phyloP scores from a whole-genome alignment of 805 yeast species.

The Isabelozyma gotoi region DNA sequence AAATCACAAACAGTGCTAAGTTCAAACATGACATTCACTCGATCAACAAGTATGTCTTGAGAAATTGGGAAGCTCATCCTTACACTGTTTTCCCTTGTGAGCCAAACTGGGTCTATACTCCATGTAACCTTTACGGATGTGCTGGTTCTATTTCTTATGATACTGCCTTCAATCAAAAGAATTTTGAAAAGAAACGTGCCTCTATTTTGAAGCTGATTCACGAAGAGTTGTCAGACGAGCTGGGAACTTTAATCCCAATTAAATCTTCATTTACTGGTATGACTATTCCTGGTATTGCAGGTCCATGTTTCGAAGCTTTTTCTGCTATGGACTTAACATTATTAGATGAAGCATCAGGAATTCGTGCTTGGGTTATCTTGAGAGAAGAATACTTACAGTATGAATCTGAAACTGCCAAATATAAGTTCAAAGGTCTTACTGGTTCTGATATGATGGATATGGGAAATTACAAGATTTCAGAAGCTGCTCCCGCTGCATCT shows the following conservation, averaged over 20 bases:
- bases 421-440: slow-evolving; percentile 3
- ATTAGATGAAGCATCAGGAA: slow-evolving; percentile 6
- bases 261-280: slow-evolving; percentile 9
- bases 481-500: slow-evolving; percentile 6
- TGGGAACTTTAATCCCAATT: slow-evolving; percentile 7
- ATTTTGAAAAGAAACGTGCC: slow-evolving; percentile 6
- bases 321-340: slow-evolving; percentile 6
- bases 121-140: slow-evolving; percentile 7
- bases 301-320: slow-evolving; percentile 6
- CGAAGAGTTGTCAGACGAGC: slow-evolving; percentile 8
- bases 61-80: slow-evolving; percentile 8
- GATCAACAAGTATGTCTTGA: slow-evolving; percentile 7
- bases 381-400: slow-evolving; percentile 6
- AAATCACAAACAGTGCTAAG: slow-evolving; percentile 5
- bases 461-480: slow-evolving; percentile 6
- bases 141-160: slow-evolving; percentile 7
- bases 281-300: slow-evolving; percentile 8
- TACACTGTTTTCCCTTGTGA: slow-evolving; percentile 8
- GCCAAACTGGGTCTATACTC: slow-evolving; percentile 8
- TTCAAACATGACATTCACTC: slow-evolving; percentile 9
- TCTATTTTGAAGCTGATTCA: slow-evolving; percentile 4
- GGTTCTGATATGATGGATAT: slow-evolving; percentile 7
- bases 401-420: slow-evolving; percentile 4
- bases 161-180: slow-evolving; percentile 6
- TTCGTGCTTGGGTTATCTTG: slow-evolving; percentile 7